A percentile compares a stretch with the other conserved stretches of the same genome.
Evolutionary conservation across 1,284 basidiomycete species (phyloP).

Genomic region (Pterulicium gracile): DNA sequence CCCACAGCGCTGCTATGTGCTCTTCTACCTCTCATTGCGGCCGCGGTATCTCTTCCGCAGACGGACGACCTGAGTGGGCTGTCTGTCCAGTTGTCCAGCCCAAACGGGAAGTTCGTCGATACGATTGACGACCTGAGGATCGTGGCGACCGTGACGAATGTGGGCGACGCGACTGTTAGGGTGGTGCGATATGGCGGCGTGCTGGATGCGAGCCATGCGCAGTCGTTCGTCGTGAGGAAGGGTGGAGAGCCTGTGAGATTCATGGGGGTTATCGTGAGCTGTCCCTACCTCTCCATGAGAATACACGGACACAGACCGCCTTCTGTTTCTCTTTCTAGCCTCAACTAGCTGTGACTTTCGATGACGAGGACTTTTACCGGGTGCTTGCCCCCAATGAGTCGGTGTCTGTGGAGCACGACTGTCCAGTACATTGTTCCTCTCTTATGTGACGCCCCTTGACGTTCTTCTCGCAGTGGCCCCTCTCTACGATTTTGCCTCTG

Average conservation of each 20-base stretch:
- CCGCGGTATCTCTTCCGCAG: too few relatives aligned
- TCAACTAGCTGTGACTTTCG: background rate
- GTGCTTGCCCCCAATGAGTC: background rate
- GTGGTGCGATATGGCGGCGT: conserved; percentile 5
- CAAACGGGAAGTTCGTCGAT: conserved; percentile 6
- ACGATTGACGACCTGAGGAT: conserved; percentile 17
- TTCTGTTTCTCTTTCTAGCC: background rate
- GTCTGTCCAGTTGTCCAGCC: background rate
- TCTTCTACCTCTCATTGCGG: too few relatives aligned
- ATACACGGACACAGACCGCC: background rate
- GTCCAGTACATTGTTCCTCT: background rate
- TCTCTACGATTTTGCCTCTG: conserved; percentile 9
- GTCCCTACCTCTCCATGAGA: background rate
- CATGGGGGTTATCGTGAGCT: background rate
- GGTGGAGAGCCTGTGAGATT: background rate
- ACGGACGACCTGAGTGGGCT: too few relatives aligned
- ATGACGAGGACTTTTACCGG: background rate
- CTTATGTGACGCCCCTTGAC: background rate
- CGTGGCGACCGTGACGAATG: conserved; percentile 15
- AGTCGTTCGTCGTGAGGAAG: conserved; percentile 3
- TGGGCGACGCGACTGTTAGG: conserved; percentile 15
- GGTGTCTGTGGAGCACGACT: background rate
- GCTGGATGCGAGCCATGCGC: background rate
- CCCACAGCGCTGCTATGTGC: too few relatives aligned
- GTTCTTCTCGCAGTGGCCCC: background rate